Conservation (phyloP, 2,329 filamentous ascomycete species). For the Epicoccum nigrum region DNA sequence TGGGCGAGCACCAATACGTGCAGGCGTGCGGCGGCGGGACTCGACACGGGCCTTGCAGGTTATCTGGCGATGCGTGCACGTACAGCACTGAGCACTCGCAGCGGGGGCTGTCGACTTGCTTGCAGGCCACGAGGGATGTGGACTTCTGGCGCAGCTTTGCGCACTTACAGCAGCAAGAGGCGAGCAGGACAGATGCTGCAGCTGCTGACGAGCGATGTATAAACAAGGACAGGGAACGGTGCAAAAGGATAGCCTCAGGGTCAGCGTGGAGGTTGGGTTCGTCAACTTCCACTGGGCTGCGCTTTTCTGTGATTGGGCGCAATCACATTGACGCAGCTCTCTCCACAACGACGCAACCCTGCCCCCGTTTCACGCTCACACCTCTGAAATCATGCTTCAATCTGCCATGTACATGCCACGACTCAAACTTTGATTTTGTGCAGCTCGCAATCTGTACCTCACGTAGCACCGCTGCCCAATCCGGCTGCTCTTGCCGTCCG, state of each 20-base stretch:
- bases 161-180: constrained; percentile 7
- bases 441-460: constrained; percentile 9
- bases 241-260: constrained; percentile 17
- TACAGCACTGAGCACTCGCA: constrained; percentile 12
- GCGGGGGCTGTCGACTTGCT: constrained; percentile 24
- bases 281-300: constrained; percentile 18
- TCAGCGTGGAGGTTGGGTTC: constrained; percentile 20
- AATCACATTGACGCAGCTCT: constrained; percentile 16
- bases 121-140: constrained; percentile 21
- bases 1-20: constrained; percentile 5
- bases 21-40: constrained; percentile 21
- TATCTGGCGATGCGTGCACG: constrained; percentile 20
- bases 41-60: constrained; percentile 19
- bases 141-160: constrained; percentile 19
- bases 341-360: constrained; percentile 16
- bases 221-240: constrained; percentile 1
- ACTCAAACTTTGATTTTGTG: background rate
- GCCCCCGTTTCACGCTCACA: constrained; percentile 15
- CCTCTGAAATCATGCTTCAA: constrained; percentile 2
- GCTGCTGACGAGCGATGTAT: constrained; percentile 2
- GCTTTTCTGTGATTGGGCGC: constrained; percentile 12
- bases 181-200: constrained; percentile 6
- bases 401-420: background rate
- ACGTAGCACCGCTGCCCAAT: background rate
- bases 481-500: constrained; percentile 9